Percentiles rank a stretch among this genome's conserved stretches.
Evolutionary conservation across 164 flowering plant genomes (phyloP).

Genomic region (Protea cynaroides): DNA sequence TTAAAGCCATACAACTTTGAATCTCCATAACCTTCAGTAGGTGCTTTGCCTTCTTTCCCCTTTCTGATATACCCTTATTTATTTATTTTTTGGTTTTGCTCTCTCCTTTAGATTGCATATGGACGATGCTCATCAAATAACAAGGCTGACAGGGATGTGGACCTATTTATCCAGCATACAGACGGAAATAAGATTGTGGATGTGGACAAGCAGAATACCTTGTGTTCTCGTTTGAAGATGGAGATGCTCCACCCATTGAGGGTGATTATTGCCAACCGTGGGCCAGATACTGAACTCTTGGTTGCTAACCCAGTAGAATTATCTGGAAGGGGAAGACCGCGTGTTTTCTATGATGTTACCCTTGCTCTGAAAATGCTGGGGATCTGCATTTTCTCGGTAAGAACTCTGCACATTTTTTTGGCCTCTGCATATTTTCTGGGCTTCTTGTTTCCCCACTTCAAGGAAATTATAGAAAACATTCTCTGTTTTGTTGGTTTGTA

Average conservation of each 20-base stretch:
- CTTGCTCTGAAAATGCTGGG: conserved; percentile 64
- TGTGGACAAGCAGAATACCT: conserved; percentile 44
- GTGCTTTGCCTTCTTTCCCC: neutral
- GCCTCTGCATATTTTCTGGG: neutral
- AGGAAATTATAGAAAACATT: neutral
- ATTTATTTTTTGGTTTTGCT: neutral
- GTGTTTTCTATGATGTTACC: conserved; percentile 82
- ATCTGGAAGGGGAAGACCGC: conserved; percentile 79
- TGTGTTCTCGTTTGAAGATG: conserved; percentile 48
- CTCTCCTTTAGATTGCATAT: conserved; percentile 46
- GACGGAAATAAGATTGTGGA: conserved; percentile 74
- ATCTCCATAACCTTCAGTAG: no score
- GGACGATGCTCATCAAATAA: conserved; percentile 52
- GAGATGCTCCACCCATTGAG: conserved; percentile 80
- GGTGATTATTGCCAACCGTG: conserved; percentile 53
- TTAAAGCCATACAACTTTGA: no score
- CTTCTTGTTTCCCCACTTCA: neutral
- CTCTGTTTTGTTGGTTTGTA: conserved; percentile 14
- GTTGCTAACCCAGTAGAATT: conserved; percentile 91
- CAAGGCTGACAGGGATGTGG: conserved; percentile 54
- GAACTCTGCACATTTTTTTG: conserved; percentile 7
- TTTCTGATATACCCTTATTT: neutral
- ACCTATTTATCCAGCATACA: conserved; percentile 55
- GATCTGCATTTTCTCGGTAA: conserved; percentile 79
- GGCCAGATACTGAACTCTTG: conserved; percentile 78